Evolutionary conservation across 805 yeast species (phyloP), one percentile per base, ranked within the genome.

Genomic region (Dipodascus albidus): DNA sequence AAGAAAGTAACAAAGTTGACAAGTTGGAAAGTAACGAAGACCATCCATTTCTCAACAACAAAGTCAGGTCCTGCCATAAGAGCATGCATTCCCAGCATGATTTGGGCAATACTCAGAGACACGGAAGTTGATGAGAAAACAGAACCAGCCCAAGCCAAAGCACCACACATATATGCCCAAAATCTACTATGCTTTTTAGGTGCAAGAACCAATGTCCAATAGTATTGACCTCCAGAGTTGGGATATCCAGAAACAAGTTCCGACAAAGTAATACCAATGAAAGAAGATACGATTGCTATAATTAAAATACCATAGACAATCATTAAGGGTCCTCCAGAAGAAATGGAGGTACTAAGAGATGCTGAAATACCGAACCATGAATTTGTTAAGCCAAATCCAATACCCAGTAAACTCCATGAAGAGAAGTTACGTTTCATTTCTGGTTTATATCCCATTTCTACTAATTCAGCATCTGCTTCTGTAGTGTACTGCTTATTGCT

Each of bases 231-330:
- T 20, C 85, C 79, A 17, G 83, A 73, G 9, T 83, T 81, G 31
- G 88, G 88, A 64, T 76, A 79, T 2, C 84, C 83, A 27, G 79
- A 74, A 15, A 83, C 76, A 22, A 82, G 70, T 60, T 83, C 88
- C 0, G 86, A 86, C 77, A 83, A 71, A 20, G 82, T 74, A 48
- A 74, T 66, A 3, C 82, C 85, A 49, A 82, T 85, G 20, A 74
- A 73, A 47, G 78, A 65, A 50, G 83, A 74, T 50, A 82, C 77
- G 24, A 72, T 56, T 65, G 79, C 72, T 31, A 81, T 82, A 23
- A 80, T 67, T 20, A 82, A 57, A 69, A 74, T 73, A 11, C 76
- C 77, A 83, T 83, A 82, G 3, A 84, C 79, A 23, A 83, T 62
- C 19, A 83, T 82, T 2, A 81, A 76, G 20, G 79, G 77, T 27